Base-by-base conservation (phyloP, 495 filamentous ascomycete genomes). In the Neurospora sp. region DNA sequence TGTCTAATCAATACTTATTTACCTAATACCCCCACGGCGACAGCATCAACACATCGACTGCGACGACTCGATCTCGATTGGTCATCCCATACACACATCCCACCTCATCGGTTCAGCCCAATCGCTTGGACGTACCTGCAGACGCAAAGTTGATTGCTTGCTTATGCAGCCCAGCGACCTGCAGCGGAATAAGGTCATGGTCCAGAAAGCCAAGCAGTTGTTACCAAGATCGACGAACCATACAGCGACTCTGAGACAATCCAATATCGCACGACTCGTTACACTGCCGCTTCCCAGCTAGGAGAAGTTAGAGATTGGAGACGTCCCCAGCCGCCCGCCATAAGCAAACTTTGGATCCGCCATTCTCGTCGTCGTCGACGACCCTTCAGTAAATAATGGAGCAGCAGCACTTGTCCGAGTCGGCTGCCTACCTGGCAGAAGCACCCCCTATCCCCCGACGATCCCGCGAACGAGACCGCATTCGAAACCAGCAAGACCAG, bases 401-500 rank as follows among this genome's bases (percentile, higher is more conserved):
- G 65, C 74, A 75, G 75, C 76, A 75, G 73, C 70, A 53, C 77
- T 80, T 78, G 79, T 78, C 7, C 73, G 70, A 68, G 31, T 38
- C 42, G 35, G 72, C 53, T 73, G 75, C 37, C 74, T 73, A 16
- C 70, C 71, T 73, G 68, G 59, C 79, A 53, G 70, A 70, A 69
- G 69, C 74, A 37, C 79, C 78, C 68, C 76, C 79, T 41, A 78
- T 77, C 44, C 79, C 79, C 41, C 79, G 79, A 18, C 77, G 72
- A 71, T 74, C 77, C 73, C 79, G 79, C 68, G 79, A 81, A 45
- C 72, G 76, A 71, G 79, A 79, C 38, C 79, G 74, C 31, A 65
- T 41, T 47, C 76, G 76, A 68, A 39, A 74, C 38, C 69, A 35
- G 35, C 35, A 35, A 35, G 35, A 35, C 35, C 35, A 35, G 35